Conservation (phyloP, 73 alveolate genomes). For the Paramecium biaurelia region DNA sequence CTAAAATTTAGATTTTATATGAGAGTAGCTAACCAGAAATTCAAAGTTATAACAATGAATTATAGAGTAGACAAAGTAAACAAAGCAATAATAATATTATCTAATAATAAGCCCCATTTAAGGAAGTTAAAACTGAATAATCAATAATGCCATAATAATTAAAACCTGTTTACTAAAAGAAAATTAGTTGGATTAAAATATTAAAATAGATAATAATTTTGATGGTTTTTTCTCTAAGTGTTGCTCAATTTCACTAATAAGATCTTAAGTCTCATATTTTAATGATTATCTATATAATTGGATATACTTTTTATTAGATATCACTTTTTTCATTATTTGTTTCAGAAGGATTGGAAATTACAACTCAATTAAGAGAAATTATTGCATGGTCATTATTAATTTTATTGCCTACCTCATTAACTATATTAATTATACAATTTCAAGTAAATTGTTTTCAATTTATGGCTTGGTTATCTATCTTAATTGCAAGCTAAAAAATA, state of each 20-base stretch:
- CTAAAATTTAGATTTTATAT: neutral
- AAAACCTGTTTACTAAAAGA: neutral
- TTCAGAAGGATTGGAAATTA: neutral
- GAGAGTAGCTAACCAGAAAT: slow-evolving; percentile 7
- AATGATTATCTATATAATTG: neutral
- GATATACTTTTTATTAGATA: neutral
- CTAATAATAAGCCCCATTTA: neutral
- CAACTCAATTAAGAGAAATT: neutral
- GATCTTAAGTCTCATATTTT: neutral
- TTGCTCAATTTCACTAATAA: neutral
- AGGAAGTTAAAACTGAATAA: neutral
- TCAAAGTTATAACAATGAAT: neutral
- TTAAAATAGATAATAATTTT: neutral
- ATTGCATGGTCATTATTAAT: neutral
- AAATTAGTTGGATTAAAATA: neutral
- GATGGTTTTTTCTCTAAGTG: neutral
- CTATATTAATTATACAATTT: neutral
- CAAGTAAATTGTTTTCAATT: neutral
- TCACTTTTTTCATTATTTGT: neutral
- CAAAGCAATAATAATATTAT: neutral
- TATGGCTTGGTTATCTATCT: slow-evolving; percentile 29
- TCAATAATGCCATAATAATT: neutral
- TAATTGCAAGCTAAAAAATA: neutral
- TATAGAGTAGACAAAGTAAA: neutral
- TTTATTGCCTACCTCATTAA: neutral